Evolutionary conservation across 106 monocot species (phyloP), one percentile per base, ranked within the genome.

Genomic region (Narthecium ossifragum): DNA sequence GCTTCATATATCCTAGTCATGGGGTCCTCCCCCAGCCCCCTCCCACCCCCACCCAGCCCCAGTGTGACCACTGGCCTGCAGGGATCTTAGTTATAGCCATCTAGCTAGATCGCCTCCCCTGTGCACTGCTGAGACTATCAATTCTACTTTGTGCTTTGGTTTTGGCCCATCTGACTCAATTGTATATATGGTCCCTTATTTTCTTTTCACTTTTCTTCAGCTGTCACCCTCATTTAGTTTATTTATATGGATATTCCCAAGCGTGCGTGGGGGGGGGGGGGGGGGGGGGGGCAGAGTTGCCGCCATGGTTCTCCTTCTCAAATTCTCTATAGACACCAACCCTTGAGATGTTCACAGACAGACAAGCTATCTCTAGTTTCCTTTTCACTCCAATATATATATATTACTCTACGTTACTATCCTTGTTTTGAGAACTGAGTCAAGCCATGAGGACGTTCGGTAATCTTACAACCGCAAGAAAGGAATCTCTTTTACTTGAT

Each of bases 201-300:
- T 13, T 13, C 43, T 43, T 13, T 43, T 17, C 2, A 0, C 5
- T 18, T 18, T 2, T 43, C 18, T 13, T 43, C 43, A 4, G 43
- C 43, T 43, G 43, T 43, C 43, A 43, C 18, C 41, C 17, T 11
- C 15, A 39, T 11, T 39, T 39, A 11, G 15, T 39, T 39, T 39
- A 43, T 43, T 43, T 43, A 43, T 43, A 43, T 43, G 6, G 17
- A 43, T 43, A 43, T 43, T 43, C 43, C 43, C 43, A 43, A 43
- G 43, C 43, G 43, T 43, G 43, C 43, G 43, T 13, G 43, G 43
- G 18, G 14, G 4, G 43, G 18, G 18, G 43, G n/a, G n/a, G n/a
- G n/a, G n/a, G n/a, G n/a, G n/a, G n/a, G n/a, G n/a, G n/a, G n/a
- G n/a, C n/a, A n/a, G n/a, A n/a, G n/a, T n/a, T n/a, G n/a, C n/a